These are phyloP conservation scores for Trifolium repens DNA, from an alignment of 306 rosid species.

Conservation along the genomic window DNA sequence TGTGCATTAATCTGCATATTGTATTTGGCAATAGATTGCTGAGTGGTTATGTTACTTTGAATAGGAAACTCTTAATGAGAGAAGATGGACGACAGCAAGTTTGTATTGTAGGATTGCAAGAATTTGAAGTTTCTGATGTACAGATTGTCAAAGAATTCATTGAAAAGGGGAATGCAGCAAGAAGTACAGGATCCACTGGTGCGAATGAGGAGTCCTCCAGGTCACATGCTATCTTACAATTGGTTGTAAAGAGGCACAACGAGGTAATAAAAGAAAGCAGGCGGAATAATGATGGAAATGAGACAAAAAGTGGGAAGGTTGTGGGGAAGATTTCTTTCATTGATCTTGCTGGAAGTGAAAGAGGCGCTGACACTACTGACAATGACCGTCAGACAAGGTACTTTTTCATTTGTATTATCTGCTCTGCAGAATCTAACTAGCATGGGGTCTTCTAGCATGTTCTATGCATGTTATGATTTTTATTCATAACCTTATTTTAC, in stretches of 20 bases:
- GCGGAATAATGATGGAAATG: conserved; percentile 80
- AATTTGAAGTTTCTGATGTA: conserved; percentile 98
- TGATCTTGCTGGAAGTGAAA: conserved; percentile 99
- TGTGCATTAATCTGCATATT: conserved; percentile 32
- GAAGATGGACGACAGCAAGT: conserved; percentile 99
- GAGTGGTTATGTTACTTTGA: conserved; percentile 30
- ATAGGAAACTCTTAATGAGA: conserved; percentile 95
- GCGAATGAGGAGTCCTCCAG: conserved; percentile 99
- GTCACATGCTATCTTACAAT: conserved; percentile 97
- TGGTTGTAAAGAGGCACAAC: conserved; percentile 82
- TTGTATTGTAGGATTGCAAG: conserved; percentile 99
- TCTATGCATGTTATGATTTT: conserved; percentile 11
- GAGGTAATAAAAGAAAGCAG: conserved; percentile 83
- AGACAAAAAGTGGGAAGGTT: conserved; percentile 77
- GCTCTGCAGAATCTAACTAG: conserved; percentile 19
- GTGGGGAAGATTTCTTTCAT: conserved; percentile 98
- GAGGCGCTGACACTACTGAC: conserved; percentile 99
- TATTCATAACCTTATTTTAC: conserved; percentile 12
- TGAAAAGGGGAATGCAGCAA: conserved; percentile 87
- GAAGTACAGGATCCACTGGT: conserved; percentile 98
- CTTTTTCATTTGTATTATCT: conserved; percentile 9
- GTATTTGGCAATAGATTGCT: conserved; percentile 33
- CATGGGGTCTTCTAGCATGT: conserved; percentile 19
- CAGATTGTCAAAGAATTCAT: conserved; percentile 96
- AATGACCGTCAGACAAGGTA: conserved; percentile 98